These are phyloP conservation scores for Fusarium longipes DNA, from an alignment of 2,329 filamentous ascomycete species.

Conservation along the genomic window DNA sequence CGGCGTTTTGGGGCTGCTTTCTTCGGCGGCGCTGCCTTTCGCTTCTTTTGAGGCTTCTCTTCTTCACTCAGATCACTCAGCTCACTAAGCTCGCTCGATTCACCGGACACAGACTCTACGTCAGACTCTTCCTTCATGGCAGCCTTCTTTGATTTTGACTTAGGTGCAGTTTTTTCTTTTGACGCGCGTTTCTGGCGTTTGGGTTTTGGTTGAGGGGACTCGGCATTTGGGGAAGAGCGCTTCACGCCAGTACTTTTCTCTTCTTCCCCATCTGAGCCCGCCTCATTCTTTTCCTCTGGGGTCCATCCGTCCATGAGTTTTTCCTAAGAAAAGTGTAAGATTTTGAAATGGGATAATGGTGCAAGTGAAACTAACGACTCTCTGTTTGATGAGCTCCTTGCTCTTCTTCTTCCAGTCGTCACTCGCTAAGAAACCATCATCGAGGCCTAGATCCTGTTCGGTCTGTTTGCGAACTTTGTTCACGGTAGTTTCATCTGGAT, in stretches of 20 bases:
- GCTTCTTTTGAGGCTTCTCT: conserved; percentile 41
- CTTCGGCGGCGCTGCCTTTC: conserved; percentile 27
- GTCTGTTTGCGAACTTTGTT: conserved; percentile 66
- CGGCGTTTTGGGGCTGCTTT: conserved; percentile 17
- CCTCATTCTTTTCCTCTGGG: conserved; percentile 43
- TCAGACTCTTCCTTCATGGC: conserved; percentile 40
- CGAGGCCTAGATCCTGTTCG: conserved; percentile 61
- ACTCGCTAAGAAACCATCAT: conserved; percentile 62
- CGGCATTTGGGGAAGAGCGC: conserved; percentile 50
- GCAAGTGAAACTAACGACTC: conserved; percentile 59
- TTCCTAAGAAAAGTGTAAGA: conserved; percentile 42
- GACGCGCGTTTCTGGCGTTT: conserved; percentile 55
- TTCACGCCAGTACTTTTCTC: conserved; percentile 49
- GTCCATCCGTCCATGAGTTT: conserved; percentile 53
- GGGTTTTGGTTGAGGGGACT: conserved; percentile 53
- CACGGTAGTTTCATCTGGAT: conserved; percentile 63
- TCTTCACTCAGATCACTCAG: conserved; percentile 44
- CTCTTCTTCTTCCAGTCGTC: conserved; percentile 68
- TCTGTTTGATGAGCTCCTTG: conserved; percentile 66
- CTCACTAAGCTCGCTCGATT: conserved; percentile 40
- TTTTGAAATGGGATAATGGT: not conserved
- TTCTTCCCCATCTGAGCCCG: conserved; percentile 45
- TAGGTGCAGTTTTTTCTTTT: conserved; percentile 47
- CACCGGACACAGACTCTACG: conserved; percentile 24
- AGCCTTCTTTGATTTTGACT: conserved; percentile 45